Evolutionary conservation across 2,329 filamentous ascomycete species (phyloP), one percentile per base, ranked within the genome.

Genomic region (Allantophomopsis cytisporea): DNA sequence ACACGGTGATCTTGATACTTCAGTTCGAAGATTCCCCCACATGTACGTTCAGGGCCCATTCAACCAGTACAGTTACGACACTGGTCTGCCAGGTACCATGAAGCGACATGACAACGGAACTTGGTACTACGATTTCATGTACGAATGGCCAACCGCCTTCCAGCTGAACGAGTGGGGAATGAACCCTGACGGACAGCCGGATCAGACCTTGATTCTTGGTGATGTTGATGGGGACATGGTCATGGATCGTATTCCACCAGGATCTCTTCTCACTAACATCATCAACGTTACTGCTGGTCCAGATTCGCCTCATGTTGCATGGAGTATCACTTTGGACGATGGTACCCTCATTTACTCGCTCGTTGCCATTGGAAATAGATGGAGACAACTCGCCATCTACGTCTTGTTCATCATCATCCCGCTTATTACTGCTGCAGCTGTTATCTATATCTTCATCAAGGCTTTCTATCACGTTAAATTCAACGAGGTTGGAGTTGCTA

Each of bases 131-230:
- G 63, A 73, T 45, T 72, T 79, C 43, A 69, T 78, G 64, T 63
- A 68, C 2, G 76, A 81, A 49, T 80, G 73, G 68, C 76, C 76
- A 6, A 67, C 68, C 2, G 15, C 20, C 37, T 69, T 74, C 41
- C 75, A 80, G 49, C 58, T 80, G 42, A 81, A 80, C 46, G 64
- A 77, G 5, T 81, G 77, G 76, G 77, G 76, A 38, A 73, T 80
- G 52, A 76, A 80, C 48, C 66, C 69, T 0, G 68, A 79, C 53
- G 73, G 74, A 15, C 58, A 70, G 47, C 75, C 76, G 0, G 76
- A 81, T 53, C 64, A 73, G 43, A 68, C 67, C 7, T 66, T 63
- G 40, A 66, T 76, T 2, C 71, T 67, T 44, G 77, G 77, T 16
- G 76, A 81, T 51, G 65, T 76, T 12, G 71, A 80, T 48, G 61